A percentile compares a stretch with the other conserved stretches of the same genome.
These are phyloP conservation scores for Vitis labrusca DNA, from an alignment of 164 flowering plant genomes.

Conservation along the genomic window DNA sequence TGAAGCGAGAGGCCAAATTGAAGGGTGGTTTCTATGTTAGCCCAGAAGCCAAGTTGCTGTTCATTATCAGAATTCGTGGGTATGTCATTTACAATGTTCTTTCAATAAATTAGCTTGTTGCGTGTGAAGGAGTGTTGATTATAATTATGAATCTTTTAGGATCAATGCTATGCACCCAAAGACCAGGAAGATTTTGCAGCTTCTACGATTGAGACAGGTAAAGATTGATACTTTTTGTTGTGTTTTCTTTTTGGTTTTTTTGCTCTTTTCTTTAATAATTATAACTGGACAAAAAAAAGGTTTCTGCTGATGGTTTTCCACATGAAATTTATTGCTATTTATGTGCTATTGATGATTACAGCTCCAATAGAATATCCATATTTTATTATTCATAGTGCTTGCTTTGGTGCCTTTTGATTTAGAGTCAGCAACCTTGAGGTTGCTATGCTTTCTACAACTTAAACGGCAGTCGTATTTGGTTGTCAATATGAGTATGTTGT, in stretches of 20 bases:
- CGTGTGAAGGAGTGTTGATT: neutral
- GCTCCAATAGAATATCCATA: too few relatives aligned
- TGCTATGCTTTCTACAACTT: too few relatives aligned
- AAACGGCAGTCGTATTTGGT: too few relatives aligned
- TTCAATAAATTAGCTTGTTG: neutral
- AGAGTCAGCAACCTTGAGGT: too few relatives aligned
- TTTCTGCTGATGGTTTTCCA: too few relatives aligned
- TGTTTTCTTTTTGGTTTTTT: neutral
- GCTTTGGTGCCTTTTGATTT: too few relatives aligned
- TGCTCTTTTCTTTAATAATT: neutral
- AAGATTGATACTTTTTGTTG: neutral
- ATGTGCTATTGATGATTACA: too few relatives aligned
- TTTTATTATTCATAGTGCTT: too few relatives aligned
- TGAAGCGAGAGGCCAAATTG: conserved; percentile 34
- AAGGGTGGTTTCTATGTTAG: conserved; percentile 62
- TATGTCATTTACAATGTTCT: conserved; percentile 6
- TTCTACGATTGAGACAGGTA: conserved; percentile 59
- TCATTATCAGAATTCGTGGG: conserved; percentile 62
- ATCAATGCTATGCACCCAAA: conserved; percentile 67
- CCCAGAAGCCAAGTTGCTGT: conserved; percentile 62
- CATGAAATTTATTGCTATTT: too few relatives aligned
- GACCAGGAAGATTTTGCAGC: conserved; percentile 50
- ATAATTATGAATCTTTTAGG: conserved; percentile 18
- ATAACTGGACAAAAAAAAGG: neutral
- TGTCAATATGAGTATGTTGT: too few relatives aligned